Conservation (phyloP, 139 green algal species). For the Protoeuglena noctilucae region DNA sequence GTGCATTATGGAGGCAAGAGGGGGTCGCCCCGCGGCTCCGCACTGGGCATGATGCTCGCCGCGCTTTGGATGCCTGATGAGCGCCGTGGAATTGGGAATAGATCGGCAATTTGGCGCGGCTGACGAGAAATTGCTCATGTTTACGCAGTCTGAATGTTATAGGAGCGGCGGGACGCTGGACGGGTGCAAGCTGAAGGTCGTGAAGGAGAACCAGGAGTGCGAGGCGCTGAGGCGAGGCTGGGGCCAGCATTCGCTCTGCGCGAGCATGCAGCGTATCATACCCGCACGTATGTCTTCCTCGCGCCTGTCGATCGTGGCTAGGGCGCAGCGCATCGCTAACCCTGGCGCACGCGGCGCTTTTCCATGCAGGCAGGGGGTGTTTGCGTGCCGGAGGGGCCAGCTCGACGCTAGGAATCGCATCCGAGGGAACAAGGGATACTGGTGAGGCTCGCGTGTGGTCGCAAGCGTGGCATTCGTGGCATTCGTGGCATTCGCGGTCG, state of each 20-base stretch:
- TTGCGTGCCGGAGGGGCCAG: slow-evolving; percentile 48
- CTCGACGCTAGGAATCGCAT: slow-evolving; percentile 52
- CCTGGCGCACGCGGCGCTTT: too few relatives aligned
- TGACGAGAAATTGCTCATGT: slow-evolving; percentile 44
- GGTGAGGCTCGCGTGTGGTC: neutral
- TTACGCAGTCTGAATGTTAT: too few relatives aligned
- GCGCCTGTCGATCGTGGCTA: too few relatives aligned
- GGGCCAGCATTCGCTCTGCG: too few relatives aligned
- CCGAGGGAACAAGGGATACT: slow-evolving; percentile 59
- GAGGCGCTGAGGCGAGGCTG: slow-evolving; percentile 32
- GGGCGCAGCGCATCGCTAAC: too few relatives aligned
- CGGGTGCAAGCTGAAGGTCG: too few relatives aligned
- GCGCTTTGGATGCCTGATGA: neutral
- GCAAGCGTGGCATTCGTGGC: too few relatives aligned
- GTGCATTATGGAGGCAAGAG: slow-evolving; percentile 35
- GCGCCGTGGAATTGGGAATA: neutral
- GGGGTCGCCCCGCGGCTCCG: neutral
- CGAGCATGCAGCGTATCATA: too few relatives aligned
- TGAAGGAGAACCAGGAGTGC: slow-evolving; percentile 35
- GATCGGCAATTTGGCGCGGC: slow-evolving; percentile 23
- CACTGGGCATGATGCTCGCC: neutral
- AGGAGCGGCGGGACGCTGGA: too few relatives aligned
- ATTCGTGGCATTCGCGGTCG: too few relatives aligned
- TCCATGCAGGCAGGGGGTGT: too few relatives aligned
- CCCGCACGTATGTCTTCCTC: too few relatives aligned